Base-by-base conservation (phyloP, 805 yeast species). In the Lipomyces yamadae region DNA sequence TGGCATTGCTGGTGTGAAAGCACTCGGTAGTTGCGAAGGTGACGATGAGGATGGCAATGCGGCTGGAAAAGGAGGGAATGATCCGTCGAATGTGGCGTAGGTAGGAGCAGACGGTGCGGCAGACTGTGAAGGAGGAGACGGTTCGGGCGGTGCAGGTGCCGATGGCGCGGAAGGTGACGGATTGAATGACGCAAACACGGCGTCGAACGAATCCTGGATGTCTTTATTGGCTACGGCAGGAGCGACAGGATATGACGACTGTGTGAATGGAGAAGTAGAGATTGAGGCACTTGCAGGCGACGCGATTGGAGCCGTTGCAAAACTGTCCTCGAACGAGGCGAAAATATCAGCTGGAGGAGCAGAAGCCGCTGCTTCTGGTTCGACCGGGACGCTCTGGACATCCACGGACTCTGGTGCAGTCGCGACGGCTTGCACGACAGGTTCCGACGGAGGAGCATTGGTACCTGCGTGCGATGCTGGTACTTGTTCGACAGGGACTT, bases 201-300 rank as follows among this genome's bases (percentile, higher is more conserved):
- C 1, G 92, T 66, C 67, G 24, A 66, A 66, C 2, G 66, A 58
- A 42, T 63, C 69, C 55, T 56, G 67, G 6, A 54, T 56, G 29
- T 52, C 34, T 52, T 52, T 60, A 52, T 37, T 39, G 15, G 56
- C 24, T 24, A 24, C 56, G 7, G 58, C 3, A 39, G 61, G 33
- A 48, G 60, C 39, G 11, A 88, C 72, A 1, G 85, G 85, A 18
- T 89, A 72, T 50, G 84, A 80, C 2, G 88, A 24, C 24, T 24
- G 77, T 70, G 85, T 85, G 42, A 89, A 76, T 0, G 92, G 88
- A 1, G 87, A 75, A 5, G 48, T 6, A 13, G 42, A 13, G 10
- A 37, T 42, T 1, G 83, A 82, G 32, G 86, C 86, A 1, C 89
- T 72, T 85, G 88, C 39, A 30, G 50, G 32, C 13, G 68, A 52